Evolutionary conservation across 352 stramenopile genomes (phyloP), one percentile per base, ranked within the genome.

Genomic region (Phytophthora litchii): DNA sequence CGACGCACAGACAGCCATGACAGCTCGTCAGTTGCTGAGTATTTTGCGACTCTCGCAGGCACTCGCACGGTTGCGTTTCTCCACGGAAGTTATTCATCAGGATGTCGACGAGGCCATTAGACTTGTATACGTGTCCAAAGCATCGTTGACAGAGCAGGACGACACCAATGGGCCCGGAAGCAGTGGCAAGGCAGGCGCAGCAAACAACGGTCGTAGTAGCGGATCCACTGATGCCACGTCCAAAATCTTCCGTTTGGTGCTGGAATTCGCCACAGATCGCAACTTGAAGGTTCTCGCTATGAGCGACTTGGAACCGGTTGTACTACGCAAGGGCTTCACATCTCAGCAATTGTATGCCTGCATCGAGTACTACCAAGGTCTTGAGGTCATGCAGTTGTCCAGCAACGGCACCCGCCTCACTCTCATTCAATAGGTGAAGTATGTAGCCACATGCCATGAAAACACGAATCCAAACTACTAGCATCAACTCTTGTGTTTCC

Each of bases 21-120:
- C 98, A 4, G 96, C 97, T 25, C 89, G 98, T 42, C 97, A 99
- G 76, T 74, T 99, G 34, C 76, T 99, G 23, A 99, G 96, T 70
- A 99, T 99, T 67, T 78, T 99, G 27, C 95, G 98, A 17, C 85
- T 99, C 32, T 97, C 91, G 12, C 91, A 98, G 58, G 94, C 97
- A n/a, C 85, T 99, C 1, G 97, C 97, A 20, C 86, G 97, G 29
- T 78, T 99, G 32, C 89, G 96, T 16, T 99, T 99, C 67, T 90
- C 90, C 29, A 96, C 82, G 0, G 85, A 96, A 61, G 97, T 99
- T 10, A 97, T 97, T 44, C 83, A 89, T 38, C 93, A 98, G 56
- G 98, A 99, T 72, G 97, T 99, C 2, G 95, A 99, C 57, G 98
- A 99, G 81, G 97, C 93, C 17, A 96, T 98, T 56, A 88, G 93